Evolutionary conservation across 108 stramenopile genomes (phyloP).

Genomic region (Pseudonitzschia pungens): DNA sequence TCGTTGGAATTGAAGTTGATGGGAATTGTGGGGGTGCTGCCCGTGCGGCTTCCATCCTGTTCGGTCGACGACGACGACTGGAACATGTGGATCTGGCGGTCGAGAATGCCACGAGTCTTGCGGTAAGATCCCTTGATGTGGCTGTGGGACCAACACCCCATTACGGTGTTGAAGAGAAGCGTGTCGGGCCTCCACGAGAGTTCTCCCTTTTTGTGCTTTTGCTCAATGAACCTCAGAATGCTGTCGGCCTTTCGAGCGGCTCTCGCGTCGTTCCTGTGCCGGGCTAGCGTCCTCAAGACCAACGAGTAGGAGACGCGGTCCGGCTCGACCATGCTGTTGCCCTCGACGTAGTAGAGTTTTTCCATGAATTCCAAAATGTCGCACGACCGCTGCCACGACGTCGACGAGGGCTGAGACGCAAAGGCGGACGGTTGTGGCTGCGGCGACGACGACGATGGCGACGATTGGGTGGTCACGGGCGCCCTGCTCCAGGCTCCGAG

Average conservation of each 20-base stretch:
- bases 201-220: conserved; percentile 18
- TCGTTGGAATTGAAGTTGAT: too few species aligned
- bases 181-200: conserved; percentile 50
- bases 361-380: conserved; percentile 66
- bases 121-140: conserved; percentile 45
- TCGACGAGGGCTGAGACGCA: conserved; percentile 3
- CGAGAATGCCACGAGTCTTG: conserved; percentile 64
- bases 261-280: conserved; percentile 26
- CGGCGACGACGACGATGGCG: too few species aligned
- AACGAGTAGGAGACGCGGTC: conserved; percentile 39
- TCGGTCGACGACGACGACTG: conserved; percentile 17
- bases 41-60: conserved; percentile 21
- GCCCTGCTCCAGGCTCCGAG: conserved; percentile 61
- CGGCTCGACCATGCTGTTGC: conserved; percentile 41
- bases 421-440: conserved; percentile 13
- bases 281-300: conserved; percentile 43
- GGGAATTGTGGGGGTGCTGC: too few species aligned
- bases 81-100: conserved; percentile 61
- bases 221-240: conserved; percentile 48
- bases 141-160: conserved; percentile 68
- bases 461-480: background rate
- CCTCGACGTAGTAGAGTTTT: conserved; percentile 30
- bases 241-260: conserved; percentile 58
- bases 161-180: conserved; percentile 74
- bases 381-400: conserved; percentile 39